Percentiles rank a stretch among this genome's conserved stretches.
Conservation (phyloP, 306 rosid genomes). For the Lupinus albus region DNA sequence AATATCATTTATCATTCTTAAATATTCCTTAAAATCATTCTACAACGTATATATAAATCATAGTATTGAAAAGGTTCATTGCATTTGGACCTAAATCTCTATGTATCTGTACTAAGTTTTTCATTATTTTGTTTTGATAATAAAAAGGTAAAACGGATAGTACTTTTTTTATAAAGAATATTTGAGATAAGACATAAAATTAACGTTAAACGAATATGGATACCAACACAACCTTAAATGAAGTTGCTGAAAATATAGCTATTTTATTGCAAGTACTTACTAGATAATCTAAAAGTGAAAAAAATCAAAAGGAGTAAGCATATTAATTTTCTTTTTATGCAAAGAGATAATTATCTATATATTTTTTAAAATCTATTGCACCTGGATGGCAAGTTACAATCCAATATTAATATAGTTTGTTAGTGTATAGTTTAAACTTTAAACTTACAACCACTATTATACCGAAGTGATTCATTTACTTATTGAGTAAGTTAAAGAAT, state of each 20-base stretch:
- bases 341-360: not conserved
- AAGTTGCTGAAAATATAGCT: not conserved
- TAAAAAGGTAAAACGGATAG: not conserved
- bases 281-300: not conserved
- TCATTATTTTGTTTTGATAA: not conserved
- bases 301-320: not conserved
- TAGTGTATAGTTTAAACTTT: not conserved
- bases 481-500: too few species aligned
- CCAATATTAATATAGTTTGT: not conserved
- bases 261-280: not conserved
- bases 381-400: not conserved
- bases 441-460: not conserved
- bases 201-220: not conserved
- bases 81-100: conserved; percentile 10
- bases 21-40: conserved; percentile 8
- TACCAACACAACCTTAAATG: not conserved
- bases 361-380: not conserved
- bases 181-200: not conserved
- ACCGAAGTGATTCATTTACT: too few species aligned
- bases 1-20: not conserved
- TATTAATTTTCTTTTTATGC: not conserved
- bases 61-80: conserved; percentile 27
- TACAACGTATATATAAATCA: not conserved
- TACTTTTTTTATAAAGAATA: not conserved
- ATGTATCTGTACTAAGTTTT: too few species aligned